Conservation (phyloP, 1,284 basidiomycete genomes). For the Stygiomarasmius scandens region DNA sequence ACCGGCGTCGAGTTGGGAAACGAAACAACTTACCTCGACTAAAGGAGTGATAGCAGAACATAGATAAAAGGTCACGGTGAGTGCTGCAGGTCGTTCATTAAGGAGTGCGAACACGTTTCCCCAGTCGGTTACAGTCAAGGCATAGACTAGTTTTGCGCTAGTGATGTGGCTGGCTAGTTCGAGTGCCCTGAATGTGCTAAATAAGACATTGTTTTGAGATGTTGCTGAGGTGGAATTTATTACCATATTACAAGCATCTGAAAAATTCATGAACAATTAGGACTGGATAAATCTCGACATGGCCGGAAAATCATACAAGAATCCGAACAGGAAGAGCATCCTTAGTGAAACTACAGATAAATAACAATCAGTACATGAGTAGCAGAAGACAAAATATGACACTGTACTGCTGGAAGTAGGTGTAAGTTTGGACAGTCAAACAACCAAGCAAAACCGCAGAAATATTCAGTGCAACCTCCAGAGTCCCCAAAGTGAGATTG, state of each 20-base stretch:
- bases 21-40: conserved; percentile 4
- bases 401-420: conserved; percentile 5
- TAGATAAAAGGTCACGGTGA: conserved; percentile 6
- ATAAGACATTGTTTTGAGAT: no score
- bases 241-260: not conserved
- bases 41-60: conserved; percentile 1
- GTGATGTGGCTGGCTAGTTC: conserved; percentile 7
- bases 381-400: not conserved
- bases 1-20: no score
- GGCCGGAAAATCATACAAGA: not conserved
- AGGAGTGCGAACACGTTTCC: conserved; percentile 1
- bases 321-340: conserved; percentile 3
- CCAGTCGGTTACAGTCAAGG: conserved; percentile 6
- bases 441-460: conserved; percentile 9
- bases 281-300: not conserved
- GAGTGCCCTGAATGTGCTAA: no score
- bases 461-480: conserved; percentile 3
- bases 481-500: conserved; percentile 5
- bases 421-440: conserved; percentile 8
- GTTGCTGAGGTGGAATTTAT: no score
- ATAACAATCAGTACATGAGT: not conserved
- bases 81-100: not conserved
- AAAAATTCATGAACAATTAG: not conserved
- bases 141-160: not conserved
- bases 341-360: conserved; percentile 1